Base-by-base conservation (phyloP, 1,284 basidiomycete genomes). In the Fomitopsis pinicola region DNA sequence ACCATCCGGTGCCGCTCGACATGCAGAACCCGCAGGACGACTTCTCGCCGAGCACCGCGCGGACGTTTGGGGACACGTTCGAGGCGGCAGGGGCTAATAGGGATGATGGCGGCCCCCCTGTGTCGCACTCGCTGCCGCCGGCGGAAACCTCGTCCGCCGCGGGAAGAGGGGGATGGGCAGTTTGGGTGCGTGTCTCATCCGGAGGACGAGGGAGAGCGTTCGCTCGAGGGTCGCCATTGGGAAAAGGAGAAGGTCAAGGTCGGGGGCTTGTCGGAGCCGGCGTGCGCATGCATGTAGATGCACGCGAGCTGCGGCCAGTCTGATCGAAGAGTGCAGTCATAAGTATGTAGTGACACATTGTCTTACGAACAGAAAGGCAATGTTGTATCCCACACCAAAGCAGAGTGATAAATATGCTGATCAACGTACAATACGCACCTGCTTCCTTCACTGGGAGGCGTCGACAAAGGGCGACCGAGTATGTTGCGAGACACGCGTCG, bases 41-140 rank as follows among this genome's bases (percentile, higher is more conserved):
- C 0, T 81, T 87, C 67, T 80, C 84, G 42, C 76, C 77, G 14
- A 82, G 83, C 38, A 77, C 86, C 28, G 78, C 79, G 0, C 78
- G 79, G 52, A 83, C 85, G 2, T 71, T 86, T 2, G 76, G 73
- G 26, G 62, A 66, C 62, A 36, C 65, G 62, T 56, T 60, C 54
- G n/a, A n/a, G n/a, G n/a, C n/a, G n/a, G n/a, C n/a, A n/a, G n/a
- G n/a, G n/a, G n/a, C n/a, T n/a, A n/a, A n/a, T n/a, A n/a, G n/a
- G n/a, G n/a, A n/a, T n/a, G n/a, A 30, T 36, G 5, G n/a, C 10
- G 44, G 30, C 35, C 35, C 7, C 10, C 35, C 7, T 6, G 10
- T 36, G 30, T 61, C 55, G 15, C 67, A 66, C 57, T 62, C 64
- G 5, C 61, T 64, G 5, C 66, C 76, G 61, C 69, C 69, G n/a